phyloP scores from a whole-genome alignment of 768 basidiomycete genomes.

The Suillus subaureus region DNA sequence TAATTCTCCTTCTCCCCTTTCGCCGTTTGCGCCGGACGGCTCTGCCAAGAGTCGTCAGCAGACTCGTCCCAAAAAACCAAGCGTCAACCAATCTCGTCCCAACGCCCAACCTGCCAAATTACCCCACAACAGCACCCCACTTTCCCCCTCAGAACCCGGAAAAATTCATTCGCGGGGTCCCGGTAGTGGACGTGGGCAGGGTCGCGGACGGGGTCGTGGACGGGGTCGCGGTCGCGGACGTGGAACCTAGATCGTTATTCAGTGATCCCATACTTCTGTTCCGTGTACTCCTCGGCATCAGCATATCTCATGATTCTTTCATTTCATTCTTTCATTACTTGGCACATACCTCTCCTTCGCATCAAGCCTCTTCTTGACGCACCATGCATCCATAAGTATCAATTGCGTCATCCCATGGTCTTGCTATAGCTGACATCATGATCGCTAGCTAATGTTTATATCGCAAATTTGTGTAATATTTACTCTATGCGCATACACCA shows the following conservation, averaged over 20 bases:
- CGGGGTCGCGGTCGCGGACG: slow-evolving; percentile 42
- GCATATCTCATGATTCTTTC: slow-evolving; percentile 11
- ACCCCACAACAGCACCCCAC: background rate
- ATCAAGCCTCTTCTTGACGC: slow-evolving; percentile 25
- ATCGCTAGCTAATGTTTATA: slow-evolving; percentile 8
- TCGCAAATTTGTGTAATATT: slow-evolving; percentile 9
- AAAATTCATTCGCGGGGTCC: slow-evolving; percentile 11
- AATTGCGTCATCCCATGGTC: background rate
- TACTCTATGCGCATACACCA: slow-evolving; percentile 17
- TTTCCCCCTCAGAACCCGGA: slow-evolving; percentile 17
- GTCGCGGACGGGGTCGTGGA: slow-evolving; percentile 40
- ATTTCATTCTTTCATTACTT: slow-evolving; percentile 19
- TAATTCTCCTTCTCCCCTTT: slow-evolving; percentile 11
- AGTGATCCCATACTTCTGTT: background rate
- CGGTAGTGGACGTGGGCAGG: slow-evolving; percentile 38
- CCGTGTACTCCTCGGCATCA: slow-evolving; percentile 13
- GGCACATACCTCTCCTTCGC: slow-evolving; percentile 20
- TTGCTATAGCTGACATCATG: background rate
- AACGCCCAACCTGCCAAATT: background rate
- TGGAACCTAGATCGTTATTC: slow-evolving; percentile 25
- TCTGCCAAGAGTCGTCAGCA: slow-evolving; percentile 15
- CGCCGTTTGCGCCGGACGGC: background rate
- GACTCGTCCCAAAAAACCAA: background rate
- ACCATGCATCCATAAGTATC: slow-evolving; percentile 22
- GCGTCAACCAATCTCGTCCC: background rate